Evolutionary conservation across 257 asterid species (phyloP).

Genomic region (Rehmannia glutinosa): DNA sequence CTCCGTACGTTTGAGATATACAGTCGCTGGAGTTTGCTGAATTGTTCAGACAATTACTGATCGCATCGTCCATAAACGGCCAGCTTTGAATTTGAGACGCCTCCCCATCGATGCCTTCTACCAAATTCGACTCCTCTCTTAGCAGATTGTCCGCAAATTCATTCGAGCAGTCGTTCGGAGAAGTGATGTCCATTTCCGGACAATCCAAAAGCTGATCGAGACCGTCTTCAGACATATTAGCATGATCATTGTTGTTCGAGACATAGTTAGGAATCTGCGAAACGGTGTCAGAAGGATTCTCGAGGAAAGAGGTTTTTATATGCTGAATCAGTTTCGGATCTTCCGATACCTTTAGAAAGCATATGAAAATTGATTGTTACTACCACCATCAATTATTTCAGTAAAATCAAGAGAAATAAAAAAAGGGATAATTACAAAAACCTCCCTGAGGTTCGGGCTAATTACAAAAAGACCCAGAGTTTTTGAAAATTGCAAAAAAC

Average conservation of each 20-base stretch:
- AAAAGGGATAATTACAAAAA: no score
- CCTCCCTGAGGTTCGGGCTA: no score
- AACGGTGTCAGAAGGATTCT: slow-evolving; percentile 27
- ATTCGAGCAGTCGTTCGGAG: slow-evolving; percentile 46
- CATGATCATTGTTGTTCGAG: slow-evolving; percentile 5
- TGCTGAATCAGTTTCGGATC: slow-evolving; percentile 64
- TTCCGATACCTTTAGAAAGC: slow-evolving; percentile 55
- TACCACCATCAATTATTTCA: no score
- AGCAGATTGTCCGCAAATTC: slow-evolving; percentile 48
- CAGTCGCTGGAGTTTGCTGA: slow-evolving; percentile 69
- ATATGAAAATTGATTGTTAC: neutral
- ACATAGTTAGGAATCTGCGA: slow-evolving; percentile 32
- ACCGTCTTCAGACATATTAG: slow-evolving; percentile 24
- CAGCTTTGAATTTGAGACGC: slow-evolving; percentile 56
- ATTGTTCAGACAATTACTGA: slow-evolving; percentile 52
- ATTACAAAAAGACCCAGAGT: no score
- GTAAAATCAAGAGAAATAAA: no score
- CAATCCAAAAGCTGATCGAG: slow-evolving; percentile 41
- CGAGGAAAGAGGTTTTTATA: slow-evolving; percentile 49
- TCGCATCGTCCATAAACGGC: slow-evolving; percentile 59
- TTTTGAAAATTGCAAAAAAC: no score
- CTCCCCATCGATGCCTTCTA: slow-evolving; percentile 44
- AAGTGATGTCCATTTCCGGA: slow-evolving; percentile 29
- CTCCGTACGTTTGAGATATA: slow-evolving; percentile 49
- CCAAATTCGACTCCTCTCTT: slow-evolving; percentile 50